Evolutionary conservation across 2,329 filamentous ascomycete species (phyloP).

Genomic region (Paracorniculantispora psalliotae): DNA sequence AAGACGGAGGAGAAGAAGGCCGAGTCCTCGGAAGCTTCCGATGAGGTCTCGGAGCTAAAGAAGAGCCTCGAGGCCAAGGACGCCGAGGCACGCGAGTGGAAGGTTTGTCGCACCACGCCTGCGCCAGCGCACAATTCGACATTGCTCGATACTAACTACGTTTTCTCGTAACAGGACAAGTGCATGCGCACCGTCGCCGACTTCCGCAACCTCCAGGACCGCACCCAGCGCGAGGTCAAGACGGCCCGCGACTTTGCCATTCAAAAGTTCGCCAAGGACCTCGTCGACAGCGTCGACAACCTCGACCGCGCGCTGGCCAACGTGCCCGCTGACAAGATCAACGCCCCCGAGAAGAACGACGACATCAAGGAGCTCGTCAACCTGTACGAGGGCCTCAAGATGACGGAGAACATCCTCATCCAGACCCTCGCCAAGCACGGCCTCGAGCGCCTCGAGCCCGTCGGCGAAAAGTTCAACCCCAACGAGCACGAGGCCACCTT

Average conservation of each 20-base stretch:
- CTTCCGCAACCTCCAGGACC: slow-evolving; percentile 96
- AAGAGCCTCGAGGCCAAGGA: slow-evolving; percentile 50
- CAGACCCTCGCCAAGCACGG: slow-evolving; percentile 90
- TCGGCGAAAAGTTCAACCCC: slow-evolving; percentile 85
- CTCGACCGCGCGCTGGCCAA: slow-evolving; percentile 84
- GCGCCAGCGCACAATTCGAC: not conserved
- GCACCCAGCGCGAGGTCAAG: slow-evolving; percentile 86
- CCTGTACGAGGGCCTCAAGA: slow-evolving; percentile 84
- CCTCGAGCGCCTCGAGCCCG: slow-evolving; percentile 80
- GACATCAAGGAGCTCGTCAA: slow-evolving; percentile 67
- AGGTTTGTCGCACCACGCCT: slow-evolving; percentile 52
- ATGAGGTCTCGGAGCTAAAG: slow-evolving; percentile 41
- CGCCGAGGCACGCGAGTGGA: slow-evolving; percentile 64
- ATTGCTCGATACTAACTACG: not conserved
- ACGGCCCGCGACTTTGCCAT: slow-evolving; percentile 87
- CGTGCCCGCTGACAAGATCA: slow-evolving; percentile 71
- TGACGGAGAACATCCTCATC: slow-evolving; percentile 90
- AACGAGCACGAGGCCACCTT: slow-evolving; percentile 97
- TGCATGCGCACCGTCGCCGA: slow-evolving; percentile 92
- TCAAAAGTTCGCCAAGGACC: slow-evolving; percentile 89
- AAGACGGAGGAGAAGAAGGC: slow-evolving; percentile 31
- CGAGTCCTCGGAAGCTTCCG: slow-evolving; percentile 26
- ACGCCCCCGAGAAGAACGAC: slow-evolving; percentile 43
- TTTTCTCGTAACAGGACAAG: slow-evolving; percentile 66
- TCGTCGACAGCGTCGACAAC: slow-evolving; percentile 94